Percentiles rank a stretch among this genome's conserved stretches.
Conservation (phyloP, 805 yeast species). For the Wickerhamiella australiensis region DNA sequence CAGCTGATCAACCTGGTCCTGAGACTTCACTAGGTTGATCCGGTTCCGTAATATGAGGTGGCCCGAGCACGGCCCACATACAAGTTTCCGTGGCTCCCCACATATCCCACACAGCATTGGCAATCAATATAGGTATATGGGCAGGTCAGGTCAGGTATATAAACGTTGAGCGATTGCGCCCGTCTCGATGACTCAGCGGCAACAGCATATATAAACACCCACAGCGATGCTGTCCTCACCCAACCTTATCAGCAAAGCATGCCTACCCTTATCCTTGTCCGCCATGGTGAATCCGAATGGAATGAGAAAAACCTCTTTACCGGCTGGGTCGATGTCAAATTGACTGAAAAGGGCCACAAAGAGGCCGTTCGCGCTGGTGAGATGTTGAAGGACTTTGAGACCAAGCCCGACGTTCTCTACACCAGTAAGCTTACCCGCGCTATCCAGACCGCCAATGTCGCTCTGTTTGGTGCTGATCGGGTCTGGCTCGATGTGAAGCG, state of each 20-base stretch:
- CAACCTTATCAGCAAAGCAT: conserved; percentile 17
- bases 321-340: conserved; percentile 94
- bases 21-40: conserved; percentile 21
- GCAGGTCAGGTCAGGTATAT: not conserved
- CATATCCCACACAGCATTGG: conserved; percentile 21
- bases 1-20: conserved; percentile 16
- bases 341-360: conserved; percentile 70
- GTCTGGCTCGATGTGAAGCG: conserved; percentile 84
- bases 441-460: conserved; percentile 93
- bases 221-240: conserved; percentile 5
- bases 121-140: not conserved
- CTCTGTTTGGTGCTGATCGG: conserved; percentile 78
- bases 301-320: conserved; percentile 95
- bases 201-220: conserved; percentile 15
- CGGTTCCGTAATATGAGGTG: conserved; percentile 19
- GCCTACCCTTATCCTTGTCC: conserved; percentile 68
- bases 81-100: conserved; percentile 18
- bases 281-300: conserved; percentile 99
- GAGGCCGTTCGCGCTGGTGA: conserved; percentile 94
- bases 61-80: conserved; percentile 22
- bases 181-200: not conserved
- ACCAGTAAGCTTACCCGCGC: conserved; percentile 90
- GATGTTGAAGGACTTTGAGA: conserved; percentile 72
- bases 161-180: not conserved
- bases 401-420: conserved; percentile 76